Percentiles rank a stretch among this genome's conserved stretches.
phyloP scores from a whole-genome alignment of 2,329 filamentous ascomycete genomes.

The Chaetoscypha palmicola region DNA sequence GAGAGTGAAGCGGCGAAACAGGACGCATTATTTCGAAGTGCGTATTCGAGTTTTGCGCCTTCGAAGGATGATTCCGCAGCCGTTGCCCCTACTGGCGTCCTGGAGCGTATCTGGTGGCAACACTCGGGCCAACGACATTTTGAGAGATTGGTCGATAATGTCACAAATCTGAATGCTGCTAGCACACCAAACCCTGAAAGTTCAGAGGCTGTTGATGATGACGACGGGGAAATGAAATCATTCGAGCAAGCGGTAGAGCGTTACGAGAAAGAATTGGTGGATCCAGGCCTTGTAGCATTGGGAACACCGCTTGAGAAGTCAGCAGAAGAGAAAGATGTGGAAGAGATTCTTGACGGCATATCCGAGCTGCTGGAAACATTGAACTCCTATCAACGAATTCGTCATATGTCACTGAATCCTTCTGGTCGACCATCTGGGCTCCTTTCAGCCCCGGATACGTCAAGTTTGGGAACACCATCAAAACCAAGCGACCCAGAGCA shows the following conservation, averaged over 20 bases:
- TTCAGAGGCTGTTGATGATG: slow-evolving; percentile 8
- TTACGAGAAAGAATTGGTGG: slow-evolving; percentile 51
- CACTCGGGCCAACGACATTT: slow-evolving; percentile 59
- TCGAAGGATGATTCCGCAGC: slow-evolving; percentile 66
- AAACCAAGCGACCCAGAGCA: slow-evolving; percentile 55
- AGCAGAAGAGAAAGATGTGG: slow-evolving; percentile 51
- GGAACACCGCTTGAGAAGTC: slow-evolving; percentile 41
- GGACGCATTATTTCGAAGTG: slow-evolving; percentile 67
- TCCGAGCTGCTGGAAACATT: slow-evolving; percentile 71
- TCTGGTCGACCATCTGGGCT: slow-evolving; percentile 54
- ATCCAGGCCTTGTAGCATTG: slow-evolving; percentile 42
- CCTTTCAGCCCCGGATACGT: slow-evolving; percentile 55
- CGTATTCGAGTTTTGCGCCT: slow-evolving; percentile 75
- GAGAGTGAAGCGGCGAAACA: slow-evolving; percentile 59
- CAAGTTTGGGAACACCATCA: slow-evolving; percentile 49
- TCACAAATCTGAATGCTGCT: slow-evolving; percentile 11
- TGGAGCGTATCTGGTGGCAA: slow-evolving; percentile 71
- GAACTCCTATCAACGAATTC: slow-evolving; percentile 71
- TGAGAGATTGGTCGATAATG: slow-evolving; percentile 49
- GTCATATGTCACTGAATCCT: slow-evolving; percentile 61
- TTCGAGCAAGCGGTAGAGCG: slow-evolving; percentile 47
- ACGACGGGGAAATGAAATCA: slow-evolving; percentile 32
- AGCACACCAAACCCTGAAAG: slow-evolving; percentile 3
- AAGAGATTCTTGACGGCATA: slow-evolving; percentile 66
- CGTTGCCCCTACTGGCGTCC: slow-evolving; percentile 58